These are phyloP conservation scores for Xylaria curta DNA, from an alignment of 495 filamentous ascomycete genomes.

Conservation along the genomic window DNA sequence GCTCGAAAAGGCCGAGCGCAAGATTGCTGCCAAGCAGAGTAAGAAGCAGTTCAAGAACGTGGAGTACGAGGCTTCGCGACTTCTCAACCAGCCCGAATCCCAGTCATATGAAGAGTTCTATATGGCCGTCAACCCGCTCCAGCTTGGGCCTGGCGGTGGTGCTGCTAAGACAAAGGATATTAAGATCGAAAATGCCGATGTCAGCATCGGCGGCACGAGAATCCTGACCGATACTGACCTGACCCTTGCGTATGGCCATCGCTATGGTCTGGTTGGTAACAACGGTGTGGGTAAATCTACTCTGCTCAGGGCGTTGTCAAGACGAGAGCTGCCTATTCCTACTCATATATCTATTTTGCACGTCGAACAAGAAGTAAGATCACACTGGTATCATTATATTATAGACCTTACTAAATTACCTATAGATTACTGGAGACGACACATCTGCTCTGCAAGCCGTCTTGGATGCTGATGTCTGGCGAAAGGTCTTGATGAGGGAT, in stretches of 20 bases:
- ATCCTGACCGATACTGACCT: slow-evolving; percentile 90
- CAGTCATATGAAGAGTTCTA: slow-evolving; percentile 99
- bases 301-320: slow-evolving; percentile 85
- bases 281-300: slow-evolving; percentile 99
- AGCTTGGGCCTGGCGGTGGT: slow-evolving; percentile 69
- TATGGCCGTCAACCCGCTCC: slow-evolving; percentile 97
- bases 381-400: background rate
- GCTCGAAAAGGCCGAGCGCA: slow-evolving; percentile 97
- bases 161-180: slow-evolving; percentile 97
- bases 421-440: slow-evolving; percentile 91
- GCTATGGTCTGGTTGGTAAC: slow-evolving; percentile 97
- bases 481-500: slow-evolving; percentile 90
- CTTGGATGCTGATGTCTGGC: slow-evolving; percentile 97
- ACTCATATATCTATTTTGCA: slow-evolving; percentile 98
- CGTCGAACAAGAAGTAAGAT: slow-evolving; percentile 91
- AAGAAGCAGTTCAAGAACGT: slow-evolving; percentile 98
- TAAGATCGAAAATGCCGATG: slow-evolving; percentile 94
- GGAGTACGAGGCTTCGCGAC: slow-evolving; percentile 91
- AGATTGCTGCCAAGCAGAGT: slow-evolving; percentile 98
- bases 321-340: slow-evolving; percentile 92
- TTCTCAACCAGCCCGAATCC: slow-evolving; percentile 83
- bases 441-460: slow-evolving; percentile 95
- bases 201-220: slow-evolving; percentile 85
- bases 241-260: slow-evolving; percentile 89
- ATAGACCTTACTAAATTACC: slow-evolving; percentile 30